These are phyloP conservation scores for carrot (Daucus carota) DNA, from an alignment of 129 eudicot genomes.

Conservation along the genomic window DNA sequence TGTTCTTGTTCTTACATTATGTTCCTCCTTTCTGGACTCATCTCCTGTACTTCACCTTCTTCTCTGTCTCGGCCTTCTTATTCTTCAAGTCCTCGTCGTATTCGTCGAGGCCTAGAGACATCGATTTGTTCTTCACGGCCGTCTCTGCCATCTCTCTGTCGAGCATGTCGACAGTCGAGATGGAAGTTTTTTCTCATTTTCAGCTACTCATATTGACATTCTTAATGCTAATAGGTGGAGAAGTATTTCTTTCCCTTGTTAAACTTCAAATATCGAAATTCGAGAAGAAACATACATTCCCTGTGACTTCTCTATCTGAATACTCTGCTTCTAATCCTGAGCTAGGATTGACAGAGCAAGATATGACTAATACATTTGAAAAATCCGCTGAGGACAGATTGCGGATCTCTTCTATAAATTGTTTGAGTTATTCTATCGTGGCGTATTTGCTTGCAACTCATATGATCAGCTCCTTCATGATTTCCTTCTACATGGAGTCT, in stretches of 20 bases:
- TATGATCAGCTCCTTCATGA: constrained; percentile 20
- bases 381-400: too few relatives aligned
- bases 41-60: constrained; percentile 25
- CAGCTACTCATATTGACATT: constrained; percentile 52
- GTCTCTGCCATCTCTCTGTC: constrained; percentile 50
- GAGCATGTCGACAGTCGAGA: constrained; percentile 65
- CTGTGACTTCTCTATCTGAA: too few relatives aligned
- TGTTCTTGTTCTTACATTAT: too few relatives aligned
- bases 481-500: constrained; percentile 16
- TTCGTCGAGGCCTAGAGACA: constrained; percentile 12
- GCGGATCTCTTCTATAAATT: constrained; percentile 7
- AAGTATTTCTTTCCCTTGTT: constrained; percentile 50
- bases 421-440: constrained; percentile 26
- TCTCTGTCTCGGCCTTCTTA: constrained; percentile 35
- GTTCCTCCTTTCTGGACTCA: constrained; percentile 34
- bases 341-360: constrained; percentile 11
- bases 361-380: too few relatives aligned
- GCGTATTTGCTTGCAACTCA: constrained; percentile 32
- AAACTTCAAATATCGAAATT: constrained; percentile 25
- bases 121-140: constrained; percentile 56
- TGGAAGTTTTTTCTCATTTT: constrained; percentile 59
- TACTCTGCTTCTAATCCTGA: constrained; percentile 16
- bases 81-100: constrained; percentile 24
- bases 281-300: too few relatives aligned
- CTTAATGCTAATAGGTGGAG: constrained; percentile 56